A percentile compares a stretch with the other conserved stretches of the same genome.
Evolutionary conservation across 495 filamentous ascomycete species (phyloP).

Genomic region (Daldinia loculata): DNA sequence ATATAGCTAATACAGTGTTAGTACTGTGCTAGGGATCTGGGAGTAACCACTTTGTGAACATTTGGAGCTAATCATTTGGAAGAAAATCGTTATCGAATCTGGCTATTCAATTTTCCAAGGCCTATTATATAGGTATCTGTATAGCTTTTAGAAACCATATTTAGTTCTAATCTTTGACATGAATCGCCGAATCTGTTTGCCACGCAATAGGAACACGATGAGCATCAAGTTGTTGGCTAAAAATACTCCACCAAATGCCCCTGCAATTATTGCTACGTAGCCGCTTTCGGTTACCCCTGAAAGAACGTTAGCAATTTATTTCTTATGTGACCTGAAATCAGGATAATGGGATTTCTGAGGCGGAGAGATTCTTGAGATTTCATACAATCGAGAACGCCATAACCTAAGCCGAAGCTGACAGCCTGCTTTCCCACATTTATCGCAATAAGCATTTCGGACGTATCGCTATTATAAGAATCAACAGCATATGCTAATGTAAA

Average conservation of each 20-base stretch:
- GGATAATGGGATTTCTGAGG: not conserved
- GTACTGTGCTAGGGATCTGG: no score
- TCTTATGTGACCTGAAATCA: not conserved
- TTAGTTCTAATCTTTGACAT: conserved; percentile 22
- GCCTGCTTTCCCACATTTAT: conserved; percentile 71
- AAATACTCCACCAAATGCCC: conserved; percentile 46
- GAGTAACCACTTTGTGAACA: not conserved
- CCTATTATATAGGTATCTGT: not conserved
- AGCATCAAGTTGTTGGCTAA: conserved; percentile 48
- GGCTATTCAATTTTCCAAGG: not conserved
- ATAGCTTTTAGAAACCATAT: not conserved
- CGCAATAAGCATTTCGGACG: conserved; percentile 67
- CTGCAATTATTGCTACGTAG: conserved; percentile 46
- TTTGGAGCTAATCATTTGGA: not conserved
- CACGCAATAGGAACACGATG: conserved; percentile 50
- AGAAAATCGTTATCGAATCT: not conserved
- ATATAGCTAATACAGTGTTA: no score
- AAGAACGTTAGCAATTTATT: not conserved
- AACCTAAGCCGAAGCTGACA: conserved; percentile 53
- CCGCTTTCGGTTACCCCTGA: conserved; percentile 45
- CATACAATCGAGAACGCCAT: conserved; percentile 48
- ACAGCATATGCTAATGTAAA: conserved; percentile 59
- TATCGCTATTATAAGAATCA: conserved; percentile 70
- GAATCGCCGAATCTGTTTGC: conserved; percentile 47
- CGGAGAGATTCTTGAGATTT: not conserved